A percentile compares a stretch with the other conserved stretches of the same genome.
phyloP scores from a whole-genome alignment of 31 red algal genomes.

The Asparagopsis taxiformis region DNA sequence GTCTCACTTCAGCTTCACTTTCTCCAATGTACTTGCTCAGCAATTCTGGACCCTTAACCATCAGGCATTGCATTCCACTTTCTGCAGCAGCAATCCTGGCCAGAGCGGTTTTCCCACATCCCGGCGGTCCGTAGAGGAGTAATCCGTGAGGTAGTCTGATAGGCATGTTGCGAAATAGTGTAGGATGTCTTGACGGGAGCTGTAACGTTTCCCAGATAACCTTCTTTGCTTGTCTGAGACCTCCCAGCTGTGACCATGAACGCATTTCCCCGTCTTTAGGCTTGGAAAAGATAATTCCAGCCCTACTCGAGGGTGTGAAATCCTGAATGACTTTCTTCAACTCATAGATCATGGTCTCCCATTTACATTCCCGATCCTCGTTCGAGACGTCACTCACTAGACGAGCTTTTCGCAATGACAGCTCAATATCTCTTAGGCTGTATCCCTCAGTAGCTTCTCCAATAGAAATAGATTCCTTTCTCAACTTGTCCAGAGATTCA shows the following conservation, averaged over 20 bases:
- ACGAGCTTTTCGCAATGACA: constrained; percentile 13
- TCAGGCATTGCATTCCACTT: constrained; percentile 55
- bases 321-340: constrained; percentile 12
- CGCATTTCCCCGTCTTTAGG: constrained; percentile 11
- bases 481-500: not conserved
- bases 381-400: not conserved
- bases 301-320: constrained; percentile 29
- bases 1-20: constrained; percentile 91
- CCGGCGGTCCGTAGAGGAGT: constrained; percentile 87
- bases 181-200: constrained; percentile 63
- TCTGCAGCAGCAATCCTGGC: constrained; percentile 52
- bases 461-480: not conserved
- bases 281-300: constrained; percentile 35
- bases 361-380: not conserved
- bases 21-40: constrained; percentile 94
- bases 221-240: constrained; percentile 18
- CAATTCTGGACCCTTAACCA: constrained; percentile 85
- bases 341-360: not conserved
- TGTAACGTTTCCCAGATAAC: constrained; percentile 58
- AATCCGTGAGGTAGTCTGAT: constrained; percentile 75
- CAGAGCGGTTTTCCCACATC: constrained; percentile 89
- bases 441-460: constrained; percentile 26
- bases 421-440: constrained; percentile 25
- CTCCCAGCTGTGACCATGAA: constrained; percentile 48
- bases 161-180: constrained; percentile 73